phyloP scores from a whole-genome alignment of 139 green algal genomes.

The Eudorina sp. region DNA sequence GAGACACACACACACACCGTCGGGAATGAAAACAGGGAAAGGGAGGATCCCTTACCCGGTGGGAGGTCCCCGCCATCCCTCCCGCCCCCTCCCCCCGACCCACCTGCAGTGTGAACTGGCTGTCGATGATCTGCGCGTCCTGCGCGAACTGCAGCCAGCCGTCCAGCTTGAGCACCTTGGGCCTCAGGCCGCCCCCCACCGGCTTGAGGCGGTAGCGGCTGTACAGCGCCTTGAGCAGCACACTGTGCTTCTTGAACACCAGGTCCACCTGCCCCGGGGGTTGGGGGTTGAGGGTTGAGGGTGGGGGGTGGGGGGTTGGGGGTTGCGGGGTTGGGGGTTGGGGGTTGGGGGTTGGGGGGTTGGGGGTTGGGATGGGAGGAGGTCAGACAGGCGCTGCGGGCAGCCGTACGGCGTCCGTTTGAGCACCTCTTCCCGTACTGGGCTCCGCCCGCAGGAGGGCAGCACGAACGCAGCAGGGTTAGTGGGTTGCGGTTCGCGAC shows the following conservation, averaged over 20 bases:
- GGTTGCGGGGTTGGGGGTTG: no score
- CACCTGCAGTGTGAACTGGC: conserved; percentile 75
- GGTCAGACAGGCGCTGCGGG: neutral
- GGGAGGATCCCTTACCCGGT: neutral
- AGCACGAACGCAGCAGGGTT: no score
- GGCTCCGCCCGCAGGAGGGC: no score
- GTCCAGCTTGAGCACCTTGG: conserved; percentile 81
- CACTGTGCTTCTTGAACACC: conserved; percentile 72
- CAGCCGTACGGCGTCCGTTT: no score
- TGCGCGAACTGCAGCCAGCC: conserved; percentile 78
- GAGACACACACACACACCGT: no score
- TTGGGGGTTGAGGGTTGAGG: no score
- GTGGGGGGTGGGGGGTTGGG: no score
- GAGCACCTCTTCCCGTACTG: no score
- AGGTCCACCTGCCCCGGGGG: conserved; percentile 51
- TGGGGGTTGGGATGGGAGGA: no score
- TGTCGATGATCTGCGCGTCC: conserved; percentile 71
- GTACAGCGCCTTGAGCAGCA: conserved; percentile 80
- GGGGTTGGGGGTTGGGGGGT: no score
- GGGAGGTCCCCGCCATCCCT: neutral
- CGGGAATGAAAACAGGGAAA: no score
- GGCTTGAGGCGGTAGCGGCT: conserved; percentile 77
- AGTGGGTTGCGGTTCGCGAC: no score
- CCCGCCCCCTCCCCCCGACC: neutral
- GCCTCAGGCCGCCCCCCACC: conserved; percentile 73